Conservation (phyloP, 2,329 filamentous ascomycete genomes). For the Neophaeococcomyces aloes region DNA sequence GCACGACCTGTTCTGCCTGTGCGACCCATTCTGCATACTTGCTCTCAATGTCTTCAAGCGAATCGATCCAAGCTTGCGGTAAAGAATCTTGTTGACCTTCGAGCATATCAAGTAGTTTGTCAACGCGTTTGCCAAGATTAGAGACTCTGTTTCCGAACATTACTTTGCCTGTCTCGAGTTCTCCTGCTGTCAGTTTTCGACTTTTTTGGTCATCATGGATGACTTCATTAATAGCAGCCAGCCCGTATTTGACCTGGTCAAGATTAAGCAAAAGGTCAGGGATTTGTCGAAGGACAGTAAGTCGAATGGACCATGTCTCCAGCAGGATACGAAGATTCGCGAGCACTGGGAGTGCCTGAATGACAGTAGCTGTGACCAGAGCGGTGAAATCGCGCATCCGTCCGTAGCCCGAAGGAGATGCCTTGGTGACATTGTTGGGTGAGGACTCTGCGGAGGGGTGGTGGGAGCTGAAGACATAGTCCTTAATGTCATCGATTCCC, state of each 20-base stretch:
- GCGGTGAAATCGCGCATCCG: constrained; percentile 83
- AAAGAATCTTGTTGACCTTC: constrained; percentile 77
- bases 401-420: constrained; percentile 45
- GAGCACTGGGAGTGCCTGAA: constrained; percentile 77
- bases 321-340: constrained; percentile 64
- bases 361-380: constrained; percentile 77
- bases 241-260: constrained; percentile 28
- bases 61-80: constrained; percentile 77
- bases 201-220: constrained; percentile 17
- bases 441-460: constrained; percentile 49
- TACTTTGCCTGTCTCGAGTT: constrained; percentile 36
- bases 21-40: constrained; percentile 73
- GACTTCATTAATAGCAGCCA: constrained; percentile 28
- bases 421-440: constrained; percentile 26
- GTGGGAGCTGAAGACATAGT: constrained; percentile 72
- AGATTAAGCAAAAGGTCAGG: constrained; percentile 59
- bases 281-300: constrained; percentile 63
- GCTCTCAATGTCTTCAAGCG: constrained; percentile 68
- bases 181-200: constrained; percentile 24
- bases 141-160: constrained; percentile 60
- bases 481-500: constrained; percentile 66
- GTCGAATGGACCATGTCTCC: constrained; percentile 64
- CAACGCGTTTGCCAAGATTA: constrained; percentile 60
- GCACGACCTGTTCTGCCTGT: constrained; percentile 62
- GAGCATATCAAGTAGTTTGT: constrained; percentile 74